Conservation (phyloP, 306 rosid genomes). For the Malus sylvestris region DNA sequence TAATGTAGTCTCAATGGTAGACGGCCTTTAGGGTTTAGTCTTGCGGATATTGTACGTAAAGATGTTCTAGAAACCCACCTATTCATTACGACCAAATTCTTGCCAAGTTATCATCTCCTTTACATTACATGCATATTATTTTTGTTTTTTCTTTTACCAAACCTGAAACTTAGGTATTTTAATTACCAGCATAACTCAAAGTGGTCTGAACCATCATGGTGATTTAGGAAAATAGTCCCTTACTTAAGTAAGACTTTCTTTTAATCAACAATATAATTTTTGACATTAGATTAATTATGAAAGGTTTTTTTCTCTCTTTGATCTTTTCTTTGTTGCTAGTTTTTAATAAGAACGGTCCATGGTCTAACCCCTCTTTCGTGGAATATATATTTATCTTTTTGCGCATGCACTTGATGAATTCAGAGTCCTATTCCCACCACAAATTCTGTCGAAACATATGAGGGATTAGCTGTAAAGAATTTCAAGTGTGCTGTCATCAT, state of each 20-base stretch:
- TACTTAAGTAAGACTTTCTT: too few relatives aligned
- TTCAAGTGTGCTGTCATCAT: neutral
- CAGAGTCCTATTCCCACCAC: neutral
- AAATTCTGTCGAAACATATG: neutral
- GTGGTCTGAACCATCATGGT: too few relatives aligned
- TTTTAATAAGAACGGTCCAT: too few relatives aligned
- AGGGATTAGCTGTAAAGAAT: neutral
- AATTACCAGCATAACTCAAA: too few relatives aligned
- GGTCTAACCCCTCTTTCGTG: neutral
- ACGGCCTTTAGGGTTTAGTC: neutral
- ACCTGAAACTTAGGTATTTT: too few relatives aligned
- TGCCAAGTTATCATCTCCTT: neutral
- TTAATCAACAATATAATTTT: too few relatives aligned
- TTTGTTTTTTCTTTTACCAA: too few relatives aligned
- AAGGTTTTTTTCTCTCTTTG: too few relatives aligned
- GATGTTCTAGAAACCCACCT: slow-evolving; percentile 43
- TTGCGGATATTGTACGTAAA: slow-evolving; percentile 33
- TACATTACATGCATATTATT: too few relatives aligned
- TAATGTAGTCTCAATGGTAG: slow-evolving; percentile 15
- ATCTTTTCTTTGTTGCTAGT: too few relatives aligned
- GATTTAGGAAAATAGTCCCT: too few relatives aligned
- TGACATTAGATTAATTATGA: too few relatives aligned
- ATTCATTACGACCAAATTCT: neutral
- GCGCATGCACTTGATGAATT: neutral
- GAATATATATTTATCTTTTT: neutral